Evolutionary conservation across 2,329 filamentous ascomycete species (phyloP).

Genomic region (Cyclaneusma minus): DNA sequence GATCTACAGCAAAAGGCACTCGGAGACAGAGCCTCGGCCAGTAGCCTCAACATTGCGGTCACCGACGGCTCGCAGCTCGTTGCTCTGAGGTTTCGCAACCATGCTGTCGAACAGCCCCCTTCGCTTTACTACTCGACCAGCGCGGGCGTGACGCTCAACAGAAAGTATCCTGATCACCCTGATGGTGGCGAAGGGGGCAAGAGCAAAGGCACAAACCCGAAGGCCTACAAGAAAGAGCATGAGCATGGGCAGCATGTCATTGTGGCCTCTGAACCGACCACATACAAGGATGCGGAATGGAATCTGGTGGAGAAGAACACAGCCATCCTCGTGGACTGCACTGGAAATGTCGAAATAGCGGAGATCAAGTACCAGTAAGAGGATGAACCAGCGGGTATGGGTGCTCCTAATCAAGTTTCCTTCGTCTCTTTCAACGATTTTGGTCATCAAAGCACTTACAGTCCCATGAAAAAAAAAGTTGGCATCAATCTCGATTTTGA

Average conservation of each 20-base stretch:
- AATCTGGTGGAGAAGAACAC: slow-evolving; percentile 31
- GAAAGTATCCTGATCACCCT: slow-evolving; percentile 32
- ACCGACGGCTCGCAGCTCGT: slow-evolving; percentile 33
- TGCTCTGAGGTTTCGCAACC: slow-evolving; percentile 35
- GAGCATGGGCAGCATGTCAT: slow-evolving; percentile 35
- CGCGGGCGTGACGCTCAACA: slow-evolving; percentile 34
- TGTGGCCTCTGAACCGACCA: slow-evolving; percentile 36
- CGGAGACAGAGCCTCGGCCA: slow-evolving; percentile 25
- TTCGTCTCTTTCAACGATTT: no score
- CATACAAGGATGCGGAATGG: slow-evolving; percentile 35
- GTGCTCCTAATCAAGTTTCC: no score
- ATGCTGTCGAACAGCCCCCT: slow-evolving; percentile 32
- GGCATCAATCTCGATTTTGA: no score
- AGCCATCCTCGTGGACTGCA: slow-evolving; percentile 25
- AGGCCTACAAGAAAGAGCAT: slow-evolving; percentile 19
- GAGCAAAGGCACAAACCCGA: slow-evolving; percentile 10
- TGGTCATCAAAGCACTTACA: no score
- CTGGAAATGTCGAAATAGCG: slow-evolving; percentile 15
- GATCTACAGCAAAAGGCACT: slow-evolving; percentile 26
- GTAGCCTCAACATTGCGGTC: slow-evolving; percentile 33
- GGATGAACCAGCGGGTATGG: no score
- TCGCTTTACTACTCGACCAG: slow-evolving; percentile 31
- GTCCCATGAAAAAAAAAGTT: no score
- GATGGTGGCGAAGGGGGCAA: slow-evolving; percentile 21
- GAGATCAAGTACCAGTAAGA: slow-evolving; percentile 2